Percentiles rank a stretch among this genome's conserved stretches.
Evolutionary conservation across 2,329 filamentous ascomycete species (phyloP).

Genomic region (Aspergillus unguis): DNA sequence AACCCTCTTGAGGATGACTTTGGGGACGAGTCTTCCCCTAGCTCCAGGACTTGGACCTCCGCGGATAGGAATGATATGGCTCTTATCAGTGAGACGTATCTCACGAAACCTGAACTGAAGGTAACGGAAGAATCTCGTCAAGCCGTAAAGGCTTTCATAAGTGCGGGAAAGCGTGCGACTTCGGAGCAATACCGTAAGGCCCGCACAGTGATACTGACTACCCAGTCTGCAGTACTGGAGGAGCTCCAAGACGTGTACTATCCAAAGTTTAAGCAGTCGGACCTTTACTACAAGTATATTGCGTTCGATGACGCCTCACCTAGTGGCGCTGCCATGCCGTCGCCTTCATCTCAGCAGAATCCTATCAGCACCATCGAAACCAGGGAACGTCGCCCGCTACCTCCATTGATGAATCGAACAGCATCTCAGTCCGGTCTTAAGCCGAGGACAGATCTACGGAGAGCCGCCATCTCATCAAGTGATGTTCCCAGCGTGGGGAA

Average conservation of each 20-base stretch:
- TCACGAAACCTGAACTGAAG: slow-evolving; percentile 76
- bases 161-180: slow-evolving; percentile 71
- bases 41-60: slow-evolving; percentile 69
- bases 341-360: slow-evolving; percentile 18
- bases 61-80: slow-evolving; percentile 83
- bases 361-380: slow-evolving; percentile 23
- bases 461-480: slow-evolving; percentile 59
- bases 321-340: slow-evolving; percentile 19
- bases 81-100: slow-evolving; percentile 86
- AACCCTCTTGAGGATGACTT: slow-evolving; percentile 88
- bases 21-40: slow-evolving; percentile 64
- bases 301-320: slow-evolving; percentile 69
- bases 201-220: slow-evolving; percentile 72
- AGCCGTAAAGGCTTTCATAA: slow-evolving; percentile 72
- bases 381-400: slow-evolving; percentile 39
- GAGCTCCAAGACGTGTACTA: slow-evolving; percentile 80
- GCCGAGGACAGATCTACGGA: slow-evolving; percentile 52
- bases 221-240: slow-evolving; percentile 79
- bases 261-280: slow-evolving; percentile 82
- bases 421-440: slow-evolving; percentile 46
- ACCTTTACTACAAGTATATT: slow-evolving; percentile 93
- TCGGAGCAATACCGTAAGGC: slow-evolving; percentile 79
- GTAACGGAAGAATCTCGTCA: slow-evolving; percentile 67
- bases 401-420: slow-evolving; percentile 46
- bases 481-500: slow-evolving; percentile 54